Evolutionary conservation across 495 filamentous ascomycete species (phyloP).

Genomic region (Aspergillus asperescens): DNA sequence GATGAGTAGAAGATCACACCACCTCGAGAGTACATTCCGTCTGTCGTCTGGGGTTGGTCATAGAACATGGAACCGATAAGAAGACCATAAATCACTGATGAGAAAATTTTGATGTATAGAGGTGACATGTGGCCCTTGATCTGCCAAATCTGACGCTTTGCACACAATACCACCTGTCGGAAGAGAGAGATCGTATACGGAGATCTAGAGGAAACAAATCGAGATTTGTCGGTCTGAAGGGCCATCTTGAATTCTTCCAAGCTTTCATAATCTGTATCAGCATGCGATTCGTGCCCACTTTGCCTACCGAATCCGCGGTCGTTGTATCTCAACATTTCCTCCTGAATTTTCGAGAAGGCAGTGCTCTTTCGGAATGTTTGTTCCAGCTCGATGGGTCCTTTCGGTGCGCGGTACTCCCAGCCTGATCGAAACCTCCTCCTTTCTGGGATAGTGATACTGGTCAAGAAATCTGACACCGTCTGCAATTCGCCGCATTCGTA

Average conservation of each 20-base stretch:
- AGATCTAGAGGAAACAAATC: slow-evolving; percentile 37
- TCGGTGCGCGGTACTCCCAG: slow-evolving; percentile 61
- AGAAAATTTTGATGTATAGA: slow-evolving; percentile 33
- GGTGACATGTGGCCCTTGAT: slow-evolving; percentile 29
- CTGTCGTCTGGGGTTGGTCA: slow-evolving; percentile 40
- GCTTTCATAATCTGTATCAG: slow-evolving; percentile 42
- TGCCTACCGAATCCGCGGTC: slow-evolving; percentile 26
- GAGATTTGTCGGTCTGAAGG: slow-evolving; percentile 33
- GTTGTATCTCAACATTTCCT: slow-evolving; percentile 49
- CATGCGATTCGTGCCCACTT: slow-evolving; percentile 26
- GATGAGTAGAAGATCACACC: slow-evolving; percentile 65
- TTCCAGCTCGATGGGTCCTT: slow-evolving; percentile 60
- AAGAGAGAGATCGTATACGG: slow-evolving; percentile 58
- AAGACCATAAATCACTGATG: slow-evolving; percentile 29
- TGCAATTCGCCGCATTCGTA: slow-evolving; percentile 70
- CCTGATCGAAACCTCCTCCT: slow-evolving; percentile 60
- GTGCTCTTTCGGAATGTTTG: slow-evolving; percentile 7
- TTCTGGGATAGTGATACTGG: slow-evolving; percentile 65
- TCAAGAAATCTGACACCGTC: slow-evolving; percentile 80
- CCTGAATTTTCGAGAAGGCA: slow-evolving; percentile 25
- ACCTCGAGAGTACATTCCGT: slow-evolving; percentile 40
- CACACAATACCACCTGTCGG: slow-evolving; percentile 58
- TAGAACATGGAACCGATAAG: slow-evolving; percentile 37
- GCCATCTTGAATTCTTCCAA: slow-evolving; percentile 42
- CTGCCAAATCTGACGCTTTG: slow-evolving; percentile 56